Conservation (phyloP, 2,329 filamentous ascomycete genomes). For the Fusarium liriodendri region DNA sequence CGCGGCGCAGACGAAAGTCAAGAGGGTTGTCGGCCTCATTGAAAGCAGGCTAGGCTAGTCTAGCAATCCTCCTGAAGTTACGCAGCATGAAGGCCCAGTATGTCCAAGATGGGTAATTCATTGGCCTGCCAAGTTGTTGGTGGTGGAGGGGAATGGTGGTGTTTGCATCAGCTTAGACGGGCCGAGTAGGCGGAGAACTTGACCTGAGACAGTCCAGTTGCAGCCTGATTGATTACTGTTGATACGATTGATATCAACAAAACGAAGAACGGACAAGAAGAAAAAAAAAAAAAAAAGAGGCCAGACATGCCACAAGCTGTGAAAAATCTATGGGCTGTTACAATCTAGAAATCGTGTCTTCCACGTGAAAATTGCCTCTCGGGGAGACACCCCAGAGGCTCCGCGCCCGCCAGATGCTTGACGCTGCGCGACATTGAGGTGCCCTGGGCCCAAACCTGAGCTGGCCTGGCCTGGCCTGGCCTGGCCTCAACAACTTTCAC, state of each 20-base stretch:
- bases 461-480: not conserved
- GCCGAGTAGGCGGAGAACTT: not conserved
- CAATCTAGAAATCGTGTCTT: not conserved
- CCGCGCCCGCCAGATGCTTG: not conserved
- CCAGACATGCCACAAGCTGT: not conserved
- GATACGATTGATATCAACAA: not conserved
- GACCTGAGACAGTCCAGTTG: not conserved
- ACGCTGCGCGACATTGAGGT: not conserved
- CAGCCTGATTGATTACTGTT: not conserved
- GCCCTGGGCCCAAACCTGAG: too few relatives aligned
- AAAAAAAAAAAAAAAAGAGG: not conserved
- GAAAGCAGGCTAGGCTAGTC: not conserved
- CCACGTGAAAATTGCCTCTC: not conserved
- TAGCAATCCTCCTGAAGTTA: not conserved
- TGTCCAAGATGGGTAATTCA: not conserved
- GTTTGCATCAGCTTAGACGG: constrained; percentile 1
- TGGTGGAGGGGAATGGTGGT: not conserved
- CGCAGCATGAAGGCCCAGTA: not conserved
- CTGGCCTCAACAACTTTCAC: constrained; percentile 30
- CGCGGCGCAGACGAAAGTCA: constrained; percentile 13
- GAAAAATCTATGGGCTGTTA: not conserved
- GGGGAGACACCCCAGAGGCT: constrained; percentile 4
- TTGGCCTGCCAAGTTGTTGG: not conserved
- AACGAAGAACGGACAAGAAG: not conserved
- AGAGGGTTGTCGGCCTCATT: not conserved